A percentile compares a stretch with the other conserved stretches of the same genome.
phyloP scores from a whole-genome alignment of 106 monocot species.

The Dioscorea alata region DNA sequence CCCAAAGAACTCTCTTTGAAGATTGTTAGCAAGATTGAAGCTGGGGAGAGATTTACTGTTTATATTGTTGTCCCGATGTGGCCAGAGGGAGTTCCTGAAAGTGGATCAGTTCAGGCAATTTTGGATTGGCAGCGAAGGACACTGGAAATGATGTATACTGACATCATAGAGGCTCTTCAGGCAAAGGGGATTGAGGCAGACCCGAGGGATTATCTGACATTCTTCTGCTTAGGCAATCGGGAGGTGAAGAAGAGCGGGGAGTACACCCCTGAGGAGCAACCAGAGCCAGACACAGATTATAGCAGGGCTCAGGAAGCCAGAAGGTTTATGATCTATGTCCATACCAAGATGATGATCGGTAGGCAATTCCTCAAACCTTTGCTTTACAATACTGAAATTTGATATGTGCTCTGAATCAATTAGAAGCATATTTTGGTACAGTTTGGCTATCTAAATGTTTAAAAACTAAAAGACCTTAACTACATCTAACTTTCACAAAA shows the following conservation, averaged over 20 bases:
- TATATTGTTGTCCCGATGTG: constrained; percentile 74
- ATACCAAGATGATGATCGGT: constrained; percentile 89
- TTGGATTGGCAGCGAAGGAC: constrained; percentile 75
- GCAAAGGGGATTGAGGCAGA: constrained; percentile 55
- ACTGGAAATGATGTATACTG: constrained; percentile 80
- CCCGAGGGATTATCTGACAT: constrained; percentile 60
- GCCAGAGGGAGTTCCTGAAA: constrained; percentile 69
- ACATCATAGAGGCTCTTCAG: constrained; percentile 42
- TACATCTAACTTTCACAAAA: not conserved
- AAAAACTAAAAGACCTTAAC: not conserved
- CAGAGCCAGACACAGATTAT: constrained; percentile 52
- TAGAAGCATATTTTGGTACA: not conserved
- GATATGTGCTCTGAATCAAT: not conserved
- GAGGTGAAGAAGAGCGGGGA: constrained; percentile 56
- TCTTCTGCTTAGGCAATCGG: constrained; percentile 70
- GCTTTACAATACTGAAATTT: not conserved
- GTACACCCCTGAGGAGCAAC: constrained; percentile 40
- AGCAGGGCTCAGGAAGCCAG: constrained; percentile 49
- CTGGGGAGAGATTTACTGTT: constrained; percentile 57
- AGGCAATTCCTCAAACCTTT: not conserved
- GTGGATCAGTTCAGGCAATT: constrained; percentile 60
- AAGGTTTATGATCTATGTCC: constrained; percentile 84
- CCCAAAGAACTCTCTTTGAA: constrained; percentile 63
- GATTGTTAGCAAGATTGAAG: constrained; percentile 68
- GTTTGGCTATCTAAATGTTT: not conserved